A percentile compares a stretch with the other conserved stretches of the same genome.
phyloP scores from a whole-genome alignment of 1,139 yeast species.

The Saccharomyces hybrid region DNA sequence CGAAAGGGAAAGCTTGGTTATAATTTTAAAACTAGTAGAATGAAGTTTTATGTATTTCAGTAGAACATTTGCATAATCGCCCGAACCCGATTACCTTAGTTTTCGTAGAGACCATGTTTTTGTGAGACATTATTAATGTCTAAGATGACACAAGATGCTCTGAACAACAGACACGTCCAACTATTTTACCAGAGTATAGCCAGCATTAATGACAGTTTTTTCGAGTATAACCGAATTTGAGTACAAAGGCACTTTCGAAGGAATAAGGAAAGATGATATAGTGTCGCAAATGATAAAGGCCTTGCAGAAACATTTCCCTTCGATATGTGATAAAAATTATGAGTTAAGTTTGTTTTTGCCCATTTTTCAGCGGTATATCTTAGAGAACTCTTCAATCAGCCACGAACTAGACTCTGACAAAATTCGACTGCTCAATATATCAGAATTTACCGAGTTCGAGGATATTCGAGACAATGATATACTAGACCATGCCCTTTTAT shows the following conservation, averaged over 20 bases:
- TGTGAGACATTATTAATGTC: neutral
- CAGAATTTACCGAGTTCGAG: slow-evolving; percentile 78
- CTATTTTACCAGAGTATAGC: neutral
- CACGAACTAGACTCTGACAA: slow-evolving; percentile 88
- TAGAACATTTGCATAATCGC: neutral
- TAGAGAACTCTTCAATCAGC: slow-evolving; percentile 76
- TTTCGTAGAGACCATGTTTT: neutral
- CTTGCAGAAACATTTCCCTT: slow-evolving; percentile 78
- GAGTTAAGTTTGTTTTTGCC: slow-evolving; percentile 95
- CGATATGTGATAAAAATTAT: slow-evolving; percentile 51
- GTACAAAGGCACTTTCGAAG: slow-evolving; percentile 73
- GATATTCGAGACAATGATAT: slow-evolving; percentile 35
- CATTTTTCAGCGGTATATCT: slow-evolving; percentile 81
- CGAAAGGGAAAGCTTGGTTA: neutral
- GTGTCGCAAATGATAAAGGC: slow-evolving; percentile 98
- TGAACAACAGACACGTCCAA: neutral
- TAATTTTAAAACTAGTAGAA: neutral
- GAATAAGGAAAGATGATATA: slow-evolving; percentile 89
- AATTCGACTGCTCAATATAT: slow-evolving; percentile 79
- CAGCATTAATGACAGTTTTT: neutral
- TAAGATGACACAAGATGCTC: neutral
- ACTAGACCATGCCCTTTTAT: slow-evolving; percentile 44
- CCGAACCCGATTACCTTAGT: neutral
- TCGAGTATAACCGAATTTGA: slow-evolving; percentile 18
- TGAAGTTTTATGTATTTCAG: neutral